A percentile compares a stretch with the other conserved stretches of the same genome.
Evolutionary conservation across 2,329 filamentous ascomycete genomes (phyloP).

Genomic region (Diaporthe helianthi): DNA sequence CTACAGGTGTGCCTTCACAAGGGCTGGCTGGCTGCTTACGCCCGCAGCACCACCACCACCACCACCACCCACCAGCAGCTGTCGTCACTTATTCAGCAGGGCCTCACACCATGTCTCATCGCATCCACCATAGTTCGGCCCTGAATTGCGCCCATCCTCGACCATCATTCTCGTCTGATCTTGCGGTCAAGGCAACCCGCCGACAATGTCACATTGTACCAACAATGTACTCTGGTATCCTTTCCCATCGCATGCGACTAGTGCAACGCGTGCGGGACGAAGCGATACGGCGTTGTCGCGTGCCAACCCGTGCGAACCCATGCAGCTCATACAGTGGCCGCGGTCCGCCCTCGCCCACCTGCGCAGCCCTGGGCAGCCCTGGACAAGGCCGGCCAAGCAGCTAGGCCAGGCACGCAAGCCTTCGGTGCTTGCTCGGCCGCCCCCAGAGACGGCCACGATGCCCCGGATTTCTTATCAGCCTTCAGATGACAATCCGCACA

Average conservation of each 20-base stretch:
- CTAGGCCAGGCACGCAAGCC: constrained; percentile 1
- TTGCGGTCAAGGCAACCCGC: constrained; percentile 17
- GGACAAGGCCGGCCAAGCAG: background rate
- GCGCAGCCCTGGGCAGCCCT: constrained; percentile 8
- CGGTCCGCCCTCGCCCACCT: constrained; percentile 2
- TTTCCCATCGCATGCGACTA: constrained; percentile 9
- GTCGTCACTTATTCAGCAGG: constrained; percentile 26
- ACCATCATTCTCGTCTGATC: constrained; percentile 9
- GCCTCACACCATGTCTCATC: constrained; percentile 22
- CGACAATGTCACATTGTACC: constrained; percentile 7
- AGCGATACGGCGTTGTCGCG: constrained; percentile 23
- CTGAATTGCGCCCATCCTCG: constrained; percentile 18
- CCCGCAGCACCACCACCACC: background rate
- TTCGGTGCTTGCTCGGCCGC: constrained; percentile 6
- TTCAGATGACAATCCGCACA: background rate
- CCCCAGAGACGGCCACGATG: constrained; percentile 7
- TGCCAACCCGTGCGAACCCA: constrained; percentile 19
- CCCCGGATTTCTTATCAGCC: constrained; percentile 9
- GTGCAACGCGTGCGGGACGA: constrained; percentile 25
- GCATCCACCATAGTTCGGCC: constrained; percentile 1
- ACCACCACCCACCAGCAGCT: too few species aligned
- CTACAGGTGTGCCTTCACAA: background rate
- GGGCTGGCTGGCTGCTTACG: constrained; percentile 29
- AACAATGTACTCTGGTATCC: background rate
- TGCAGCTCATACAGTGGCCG: constrained; percentile 24